Base-by-base conservation (phyloP, 75 land plant species). In the Larix kaempferi region DNA sequence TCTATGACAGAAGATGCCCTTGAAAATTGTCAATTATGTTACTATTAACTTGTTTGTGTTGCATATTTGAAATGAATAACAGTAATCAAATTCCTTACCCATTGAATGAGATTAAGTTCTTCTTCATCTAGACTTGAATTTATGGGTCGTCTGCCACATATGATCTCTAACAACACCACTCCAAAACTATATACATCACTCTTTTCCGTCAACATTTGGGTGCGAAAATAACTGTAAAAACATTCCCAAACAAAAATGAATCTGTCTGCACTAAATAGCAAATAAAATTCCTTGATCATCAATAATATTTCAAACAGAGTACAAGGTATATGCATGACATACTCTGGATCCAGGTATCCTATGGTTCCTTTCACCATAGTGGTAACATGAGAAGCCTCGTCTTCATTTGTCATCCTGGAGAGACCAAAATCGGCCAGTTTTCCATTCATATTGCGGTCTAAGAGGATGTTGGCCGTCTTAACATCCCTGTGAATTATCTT, bases 131-230 rank as follows among this genome's bases (percentile, higher is more conserved):
- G 49, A 37, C 41, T 37, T 6, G 49, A 2, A 26, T 84, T 80
- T 22, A 74, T 26, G 6, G 76, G 21, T 74, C 17, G 27, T 23
- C 76, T 52, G 6, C 76, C 76, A 4, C 59, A 54, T 17, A 86
- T 82, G 35, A 86, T 79, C 81, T 86, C 88, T 58, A 86, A 59
- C n/a, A 86, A 78, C 33, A 86, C 87, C 22, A 86, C 80, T 29
- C 87, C 87, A 80, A 62, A 86, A 73, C 88, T 84, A 81, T 84
- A 86, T 1, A 86, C 88, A 76, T 86, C 88, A 14, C 87, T 84
- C 59, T 84, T 86, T 26, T 86, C 88, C 12, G 85, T 86, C 54
- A 86, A 33, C 74, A 82, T 76, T 8, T 79, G 80, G 0, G 88
- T 84, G 35, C 81, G 66, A 39, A 87, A 87, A 73, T 86, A 86